Evolutionary conservation across 2,329 filamentous ascomycete genomes (phyloP).

Genomic region (Pseudopyricularia cyperi): DNA sequence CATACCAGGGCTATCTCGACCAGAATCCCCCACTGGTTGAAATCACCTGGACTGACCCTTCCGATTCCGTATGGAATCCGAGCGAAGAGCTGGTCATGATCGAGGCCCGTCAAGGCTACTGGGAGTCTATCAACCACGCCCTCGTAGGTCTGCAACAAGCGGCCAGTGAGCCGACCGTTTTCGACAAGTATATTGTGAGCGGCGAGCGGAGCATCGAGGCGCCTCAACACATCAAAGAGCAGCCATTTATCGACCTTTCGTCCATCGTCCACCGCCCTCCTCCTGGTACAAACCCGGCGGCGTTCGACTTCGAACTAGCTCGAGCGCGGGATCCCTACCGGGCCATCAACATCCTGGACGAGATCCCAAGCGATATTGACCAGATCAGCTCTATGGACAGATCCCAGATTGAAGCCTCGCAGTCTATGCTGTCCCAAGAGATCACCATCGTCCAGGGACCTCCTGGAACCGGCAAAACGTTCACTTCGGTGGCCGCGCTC

Average conservation of each 20-base stretch:
- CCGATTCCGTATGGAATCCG: slow-evolving; percentile 55
- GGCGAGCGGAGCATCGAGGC: slow-evolving; percentile 20
- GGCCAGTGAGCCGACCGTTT: slow-evolving; percentile 25
- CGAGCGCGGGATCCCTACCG: slow-evolving; percentile 5
- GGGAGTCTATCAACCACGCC: slow-evolving; percentile 61
- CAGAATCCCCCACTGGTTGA: slow-evolving; percentile 61
- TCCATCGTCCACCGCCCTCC: slow-evolving; percentile 17
- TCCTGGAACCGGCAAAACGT: slow-evolving; percentile 65
- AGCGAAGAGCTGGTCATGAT: slow-evolving; percentile 63
- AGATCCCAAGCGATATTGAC: slow-evolving; percentile 10
- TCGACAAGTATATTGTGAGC: slow-evolving; percentile 48
- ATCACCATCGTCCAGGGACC: slow-evolving; percentile 75
- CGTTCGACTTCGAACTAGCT: neutral
- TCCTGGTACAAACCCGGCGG: neutral
- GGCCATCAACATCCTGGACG: slow-evolving; percentile 9
- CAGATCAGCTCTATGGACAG: slow-evolving; percentile 40
- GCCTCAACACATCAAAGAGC: slow-evolving; percentile 17
- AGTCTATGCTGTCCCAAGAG: slow-evolving; percentile 56
- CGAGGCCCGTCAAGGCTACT: slow-evolving; percentile 62
- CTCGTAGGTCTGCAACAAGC: slow-evolving; percentile 58
- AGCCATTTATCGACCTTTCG: slow-evolving; percentile 18
- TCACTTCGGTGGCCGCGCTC: slow-evolving; percentile 62
- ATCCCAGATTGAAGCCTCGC: slow-evolving; percentile 58
- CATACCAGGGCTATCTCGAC: slow-evolving; percentile 45
- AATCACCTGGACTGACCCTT: slow-evolving; percentile 51